Base-by-base conservation (phyloP, 192 early-diverging fungal genomes). In the Coemansia sp. region DNA sequence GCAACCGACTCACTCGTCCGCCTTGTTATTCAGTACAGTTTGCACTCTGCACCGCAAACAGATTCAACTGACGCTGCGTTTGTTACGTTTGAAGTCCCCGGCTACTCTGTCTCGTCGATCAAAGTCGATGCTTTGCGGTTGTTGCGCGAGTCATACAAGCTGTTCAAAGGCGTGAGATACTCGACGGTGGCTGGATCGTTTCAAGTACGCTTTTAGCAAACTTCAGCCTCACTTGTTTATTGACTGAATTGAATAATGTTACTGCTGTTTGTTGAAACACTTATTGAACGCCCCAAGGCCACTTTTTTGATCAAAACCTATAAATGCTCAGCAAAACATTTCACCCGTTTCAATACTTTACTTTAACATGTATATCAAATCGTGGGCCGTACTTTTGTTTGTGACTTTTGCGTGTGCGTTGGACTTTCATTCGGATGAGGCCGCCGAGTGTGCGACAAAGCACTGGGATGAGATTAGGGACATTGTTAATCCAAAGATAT, bases 91-190 rank as follows among this genome's bases (percentile, higher is more conserved):
- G 70, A 78, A 56, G 63, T 78, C n/a, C 56, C 70, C 14, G 70
- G 75, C 0, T 66, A 57, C 60, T 78, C 75, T 22, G 66, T 62
- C 4, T 72, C 75, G 2, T 72, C 75, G 0, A 25, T 78, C 38
- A 78, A 78, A 52, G 70, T 78, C 11, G 70, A 78, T 22, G 71
- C 75, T 7, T 50, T 78, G 29, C 65, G 61, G 45, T 23, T 78
- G 24, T 39, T 72, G n/a, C 58, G 69, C 21, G 75, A 78, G 57
- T 67, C 75, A 0, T 78, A 78, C 66, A 78, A 78, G 62, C 22
- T 72, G 23, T 72, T 66, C 53, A 78, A 78, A 43, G 75, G 75
- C 15, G 75, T 78, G 55, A 66, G 70, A 2, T 72, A 72, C 41
- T 56, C 68, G 10, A 78, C 75, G 15, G 63, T 62, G 57, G 66